Conservation (phyloP, 2,329 filamentous ascomycete species). For the Zelopaecilomyces penicillatus region DNA sequence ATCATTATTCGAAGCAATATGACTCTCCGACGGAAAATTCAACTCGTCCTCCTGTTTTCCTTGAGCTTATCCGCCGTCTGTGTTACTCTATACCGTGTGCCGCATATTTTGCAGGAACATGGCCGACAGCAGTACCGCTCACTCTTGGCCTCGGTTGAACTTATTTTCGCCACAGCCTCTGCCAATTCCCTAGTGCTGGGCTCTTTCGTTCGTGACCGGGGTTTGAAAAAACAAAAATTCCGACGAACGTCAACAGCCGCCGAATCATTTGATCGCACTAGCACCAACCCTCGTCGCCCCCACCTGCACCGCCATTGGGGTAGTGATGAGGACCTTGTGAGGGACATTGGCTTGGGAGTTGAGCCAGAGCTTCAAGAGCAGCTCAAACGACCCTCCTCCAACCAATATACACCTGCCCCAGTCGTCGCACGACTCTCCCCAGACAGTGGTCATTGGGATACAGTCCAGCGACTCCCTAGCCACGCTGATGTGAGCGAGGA, state of each 20-base stretch:
- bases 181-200: slow-evolving; percentile 86
- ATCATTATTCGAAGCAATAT: slow-evolving; percentile 77
- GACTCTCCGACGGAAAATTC: slow-evolving; percentile 66
- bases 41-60: slow-evolving; percentile 73
- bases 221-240: slow-evolving; percentile 82
- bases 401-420: slow-evolving; percentile 29
- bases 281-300: slow-evolving; percentile 35
- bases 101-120: slow-evolving; percentile 59
- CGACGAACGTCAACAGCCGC: slow-evolving; percentile 50
- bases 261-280: slow-evolving; percentile 50
- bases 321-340: slow-evolving; percentile 84
- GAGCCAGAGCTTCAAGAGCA: slow-evolving; percentile 41
- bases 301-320: slow-evolving; percentile 63
- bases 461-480: slow-evolving; percentile 15
- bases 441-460: slow-evolving; percentile 40
- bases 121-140: slow-evolving; percentile 82
- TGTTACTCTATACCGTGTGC: slow-evolving; percentile 75
- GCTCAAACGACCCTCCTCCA: slow-evolving; percentile 16
- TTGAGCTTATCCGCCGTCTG: slow-evolving; percentile 72
- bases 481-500: slow-evolving; percentile 36
- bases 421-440: slow-evolving; percentile 22
- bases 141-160: slow-evolving; percentile 80
- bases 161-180: slow-evolving; percentile 77
- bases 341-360: slow-evolving; percentile 65
- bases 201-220: slow-evolving; percentile 84